These are phyloP conservation scores for Ustilago shanxiensis DNA, from an alignment of 1,284 basidiomycete species.

Conservation along the genomic window DNA sequence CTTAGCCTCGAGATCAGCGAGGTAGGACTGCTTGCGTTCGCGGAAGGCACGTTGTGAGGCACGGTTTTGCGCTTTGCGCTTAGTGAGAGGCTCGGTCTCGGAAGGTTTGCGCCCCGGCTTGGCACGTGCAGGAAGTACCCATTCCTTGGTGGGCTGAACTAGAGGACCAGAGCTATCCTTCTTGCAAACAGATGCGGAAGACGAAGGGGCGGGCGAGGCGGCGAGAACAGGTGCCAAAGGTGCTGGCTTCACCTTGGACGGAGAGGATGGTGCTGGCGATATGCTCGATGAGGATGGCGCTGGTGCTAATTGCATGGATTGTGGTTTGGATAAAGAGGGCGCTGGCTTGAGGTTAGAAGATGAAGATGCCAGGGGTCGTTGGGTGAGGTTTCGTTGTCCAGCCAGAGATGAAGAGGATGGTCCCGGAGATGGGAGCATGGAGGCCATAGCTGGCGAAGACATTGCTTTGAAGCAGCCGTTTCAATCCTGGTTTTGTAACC, in stretches of 20 bases:
- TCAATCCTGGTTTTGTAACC: not conserved
- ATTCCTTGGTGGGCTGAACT: slow-evolving; percentile 64
- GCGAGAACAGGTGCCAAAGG: slow-evolving; percentile 7
- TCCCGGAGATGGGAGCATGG: slow-evolving; percentile 22
- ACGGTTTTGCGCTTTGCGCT: slow-evolving; percentile 67
- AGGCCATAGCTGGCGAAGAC: slow-evolving; percentile 38
- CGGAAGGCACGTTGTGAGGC: slow-evolving; percentile 65
- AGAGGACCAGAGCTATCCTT: slow-evolving; percentile 36
- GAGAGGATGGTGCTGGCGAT: slow-evolving; percentile 4
- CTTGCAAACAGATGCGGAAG: slow-evolving; percentile 10
- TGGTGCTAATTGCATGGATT: slow-evolving; percentile 9
- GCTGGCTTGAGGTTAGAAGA: slow-evolving; percentile 18
- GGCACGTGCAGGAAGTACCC: slow-evolving; percentile 67
- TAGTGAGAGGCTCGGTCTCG: slow-evolving; percentile 64
- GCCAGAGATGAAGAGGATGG: slow-evolving; percentile 23
- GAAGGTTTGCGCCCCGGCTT: slow-evolving; percentile 69
- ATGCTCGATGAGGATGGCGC: slow-evolving; percentile 3
- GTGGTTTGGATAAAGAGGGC: not conserved
- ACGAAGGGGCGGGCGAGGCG: slow-evolving; percentile 3
- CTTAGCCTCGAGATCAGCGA: slow-evolving; percentile 61
- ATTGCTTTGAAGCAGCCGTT: not conserved
- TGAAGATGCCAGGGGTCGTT: slow-evolving; percentile 16
- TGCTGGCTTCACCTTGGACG: slow-evolving; percentile 9
- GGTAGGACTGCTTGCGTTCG: slow-evolving; percentile 62
- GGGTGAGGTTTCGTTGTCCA: slow-evolving; percentile 24